A percentile compares a stretch with the other conserved stretches of the same genome.
Evolutionary conservation across 2,329 filamentous ascomycete species (phyloP).

Genomic region (Colletotrichum chlorophyti): DNA sequence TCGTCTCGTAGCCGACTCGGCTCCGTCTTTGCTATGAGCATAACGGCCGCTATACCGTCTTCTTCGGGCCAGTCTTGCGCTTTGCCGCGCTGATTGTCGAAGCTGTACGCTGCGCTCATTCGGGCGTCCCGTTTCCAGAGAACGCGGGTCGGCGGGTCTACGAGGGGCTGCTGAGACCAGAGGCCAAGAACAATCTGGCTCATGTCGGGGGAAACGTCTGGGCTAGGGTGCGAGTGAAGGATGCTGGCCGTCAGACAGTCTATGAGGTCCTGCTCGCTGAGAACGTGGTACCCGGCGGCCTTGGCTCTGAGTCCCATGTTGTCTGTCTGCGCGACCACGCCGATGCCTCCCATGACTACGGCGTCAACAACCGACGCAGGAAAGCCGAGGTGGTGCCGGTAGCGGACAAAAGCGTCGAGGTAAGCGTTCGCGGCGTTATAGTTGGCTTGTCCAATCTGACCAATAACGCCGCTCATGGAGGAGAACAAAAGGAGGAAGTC

Average conservation of each 20-base stretch:
- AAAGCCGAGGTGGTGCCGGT: constrained; percentile 31
- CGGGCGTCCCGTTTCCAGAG: constrained; percentile 3
- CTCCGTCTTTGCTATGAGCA: not conserved
- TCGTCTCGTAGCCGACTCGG: not conserved
- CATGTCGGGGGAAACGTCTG: not conserved
- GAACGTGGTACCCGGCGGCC: not conserved
- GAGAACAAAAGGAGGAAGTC: constrained; percentile 39
- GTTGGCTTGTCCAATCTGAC: constrained; percentile 38
- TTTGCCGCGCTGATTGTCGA: not conserved
- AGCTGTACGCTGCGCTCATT: not conserved
- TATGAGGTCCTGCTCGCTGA: constrained; percentile 1
- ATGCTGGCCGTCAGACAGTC: not conserved
- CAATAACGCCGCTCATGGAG: constrained; percentile 36
- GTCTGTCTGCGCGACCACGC: constrained; percentile 34
- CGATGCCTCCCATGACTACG: constrained; percentile 24
- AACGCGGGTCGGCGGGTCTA: not conserved
- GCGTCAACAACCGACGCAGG: constrained; percentile 22
- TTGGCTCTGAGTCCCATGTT: constrained; percentile 18
- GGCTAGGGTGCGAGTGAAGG: not conserved
- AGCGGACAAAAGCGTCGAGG: constrained; percentile 37
- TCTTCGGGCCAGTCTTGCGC: no score
- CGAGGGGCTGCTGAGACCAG: not conserved
- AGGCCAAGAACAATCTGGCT: constrained; percentile 9
- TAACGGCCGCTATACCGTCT: no score
- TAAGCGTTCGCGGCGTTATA: constrained; percentile 44